Percentiles rank a stretch among this genome's conserved stretches.
phyloP scores from a whole-genome alignment of 805 yeast species.

The Diddensiella caesifluorescens region DNA sequence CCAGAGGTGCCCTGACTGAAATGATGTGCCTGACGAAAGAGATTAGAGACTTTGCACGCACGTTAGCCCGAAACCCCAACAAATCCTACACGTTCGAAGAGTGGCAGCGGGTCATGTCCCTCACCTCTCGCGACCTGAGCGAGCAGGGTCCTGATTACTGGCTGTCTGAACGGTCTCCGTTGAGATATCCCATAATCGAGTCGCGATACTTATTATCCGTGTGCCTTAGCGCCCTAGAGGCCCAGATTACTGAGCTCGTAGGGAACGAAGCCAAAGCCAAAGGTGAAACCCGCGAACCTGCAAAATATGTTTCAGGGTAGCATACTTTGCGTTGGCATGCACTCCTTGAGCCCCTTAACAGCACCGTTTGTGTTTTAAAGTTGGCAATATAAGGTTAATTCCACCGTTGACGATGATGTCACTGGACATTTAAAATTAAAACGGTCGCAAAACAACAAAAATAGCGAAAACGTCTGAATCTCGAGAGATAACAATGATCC shows the following conservation, averaged over 20 bases:
- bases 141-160: constrained; percentile 41
- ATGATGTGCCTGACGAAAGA: constrained; percentile 7
- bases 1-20: not conserved
- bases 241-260: constrained; percentile 8
- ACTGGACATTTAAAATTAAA: too few relatives aligned
- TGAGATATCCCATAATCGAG: constrained; percentile 63
- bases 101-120: constrained; percentile 42
- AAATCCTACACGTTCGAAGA: constrained; percentile 45
- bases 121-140: constrained; percentile 2
- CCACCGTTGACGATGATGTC: too few relatives aligned
- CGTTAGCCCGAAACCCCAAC: constrained; percentile 28
- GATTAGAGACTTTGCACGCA: constrained; percentile 6
- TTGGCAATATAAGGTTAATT: too few relatives aligned
- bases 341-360: too few relatives aligned
- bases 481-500: too few relatives aligned
- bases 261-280: too few relatives aligned
- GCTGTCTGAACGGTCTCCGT: constrained; percentile 63
- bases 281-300: too few relatives aligned
- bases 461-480: too few relatives aligned
- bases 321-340: too few relatives aligned
- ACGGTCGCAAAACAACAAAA: too few relatives aligned
- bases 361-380: too few relatives aligned
- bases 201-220: constrained; percentile 47
- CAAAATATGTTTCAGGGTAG: too few relatives aligned
- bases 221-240: constrained; percentile 21